Conservation (phyloP, 73 alveolate species). For the Loxodes magnus region DNA sequence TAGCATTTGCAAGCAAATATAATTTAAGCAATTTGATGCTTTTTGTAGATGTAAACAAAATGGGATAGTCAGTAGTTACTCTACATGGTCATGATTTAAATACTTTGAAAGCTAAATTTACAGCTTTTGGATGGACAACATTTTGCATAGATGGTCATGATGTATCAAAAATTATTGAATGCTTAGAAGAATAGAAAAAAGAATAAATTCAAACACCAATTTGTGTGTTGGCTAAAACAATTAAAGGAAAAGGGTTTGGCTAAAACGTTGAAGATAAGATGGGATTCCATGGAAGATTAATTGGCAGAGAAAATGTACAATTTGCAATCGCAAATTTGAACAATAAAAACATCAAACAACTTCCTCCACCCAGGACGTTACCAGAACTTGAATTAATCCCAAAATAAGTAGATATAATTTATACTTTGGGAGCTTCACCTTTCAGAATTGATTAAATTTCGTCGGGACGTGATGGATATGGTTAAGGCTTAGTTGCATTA, state of each 20-base stretch:
- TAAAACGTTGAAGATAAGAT: slow-evolving; percentile 24
- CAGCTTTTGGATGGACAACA: slow-evolving; percentile 53
- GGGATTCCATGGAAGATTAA: slow-evolving; percentile 59
- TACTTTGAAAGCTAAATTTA: slow-evolving; percentile 37
- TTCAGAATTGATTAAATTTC: slow-evolving; percentile 2
- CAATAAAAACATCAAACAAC: not conserved
- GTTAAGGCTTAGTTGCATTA: slow-evolving; percentile 34
- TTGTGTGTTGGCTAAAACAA: slow-evolving; percentile 42
- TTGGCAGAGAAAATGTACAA: slow-evolving; percentile 13
- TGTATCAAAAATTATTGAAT: slow-evolving; percentile 23
- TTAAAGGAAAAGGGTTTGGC: slow-evolving; percentile 43
- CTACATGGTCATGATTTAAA: slow-evolving; percentile 34
- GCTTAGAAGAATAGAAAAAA: slow-evolving; percentile 26
- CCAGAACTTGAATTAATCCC: slow-evolving; percentile 2
- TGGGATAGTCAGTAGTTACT: slow-evolving; percentile 47
- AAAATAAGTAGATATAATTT: not conserved
- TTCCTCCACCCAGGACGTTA: not conserved
- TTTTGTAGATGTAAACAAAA: slow-evolving; percentile 52
- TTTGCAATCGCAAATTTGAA: slow-evolving; percentile 9
- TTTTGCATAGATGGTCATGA: slow-evolving; percentile 49
- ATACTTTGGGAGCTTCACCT: slow-evolving; percentile 4
- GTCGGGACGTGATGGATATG: slow-evolving; percentile 52
- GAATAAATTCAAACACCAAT: slow-evolving; percentile 14
- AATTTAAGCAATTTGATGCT: slow-evolving; percentile 52
- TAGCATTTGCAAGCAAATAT: slow-evolving; percentile 44